Conservation (phyloP, 805 yeast genomes). For the Myxozyma monticola region DNA sequence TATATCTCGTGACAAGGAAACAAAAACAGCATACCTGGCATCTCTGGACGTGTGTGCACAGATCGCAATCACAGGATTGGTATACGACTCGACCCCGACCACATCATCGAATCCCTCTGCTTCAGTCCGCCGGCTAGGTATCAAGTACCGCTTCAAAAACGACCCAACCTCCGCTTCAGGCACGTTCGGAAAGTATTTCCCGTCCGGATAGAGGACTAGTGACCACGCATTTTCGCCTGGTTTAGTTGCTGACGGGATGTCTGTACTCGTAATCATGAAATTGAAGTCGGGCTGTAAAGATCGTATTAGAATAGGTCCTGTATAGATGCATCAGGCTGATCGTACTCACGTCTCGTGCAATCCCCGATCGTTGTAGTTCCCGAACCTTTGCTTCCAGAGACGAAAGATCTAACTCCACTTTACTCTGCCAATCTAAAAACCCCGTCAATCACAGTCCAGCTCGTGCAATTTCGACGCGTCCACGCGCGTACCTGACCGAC, state of each 20-base stretch:
- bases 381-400: slow-evolving; percentile 15
- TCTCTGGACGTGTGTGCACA: slow-evolving; percentile 72
- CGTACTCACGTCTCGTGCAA: slow-evolving; percentile 20
- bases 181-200: slow-evolving; percentile 33
- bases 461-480: not conserved
- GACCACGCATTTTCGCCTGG: slow-evolving; percentile 21
- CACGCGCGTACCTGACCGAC: slow-evolving; percentile 38
- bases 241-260: slow-evolving; percentile 3
- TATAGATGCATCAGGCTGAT: not conserved
- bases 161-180: slow-evolving; percentile 16
- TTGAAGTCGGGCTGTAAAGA: slow-evolving; percentile 20
- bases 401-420: slow-evolving; percentile 44
- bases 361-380: slow-evolving; percentile 8
- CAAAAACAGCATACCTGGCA: slow-evolving; percentile 28
- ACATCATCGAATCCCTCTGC: slow-evolving; percentile 33
- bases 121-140: slow-evolving; percentile 31
- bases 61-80: slow-evolving; percentile 46
- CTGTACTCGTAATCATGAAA: slow-evolving; percentile 24
- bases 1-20: not conserved
- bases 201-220: slow-evolving; percentile 59
- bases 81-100: slow-evolving; percentile 3
- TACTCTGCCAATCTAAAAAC: slow-evolving; percentile 42
- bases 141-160: slow-evolving; percentile 24
- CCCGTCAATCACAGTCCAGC: not conserved
- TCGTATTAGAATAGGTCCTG: not conserved